phyloP scores from a whole-genome alignment of 2,329 filamentous ascomycete species.

The Sporothrix globosa region DNA sequence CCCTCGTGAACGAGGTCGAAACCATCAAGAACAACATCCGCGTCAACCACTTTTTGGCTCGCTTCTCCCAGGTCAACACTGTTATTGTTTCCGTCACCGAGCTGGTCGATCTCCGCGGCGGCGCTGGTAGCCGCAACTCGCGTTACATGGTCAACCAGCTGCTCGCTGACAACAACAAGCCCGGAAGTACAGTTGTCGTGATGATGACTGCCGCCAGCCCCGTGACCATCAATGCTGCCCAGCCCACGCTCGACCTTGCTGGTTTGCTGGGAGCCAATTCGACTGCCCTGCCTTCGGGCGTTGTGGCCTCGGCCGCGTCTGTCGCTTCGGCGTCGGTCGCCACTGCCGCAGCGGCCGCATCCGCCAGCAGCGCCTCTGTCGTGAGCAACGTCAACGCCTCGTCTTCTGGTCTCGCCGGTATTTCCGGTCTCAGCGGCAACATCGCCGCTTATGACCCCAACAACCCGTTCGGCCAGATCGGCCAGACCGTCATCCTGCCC shows the following conservation, averaged over 20 bases:
- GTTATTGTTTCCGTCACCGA: slow-evolving; percentile 47
- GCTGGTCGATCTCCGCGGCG: slow-evolving; percentile 44
- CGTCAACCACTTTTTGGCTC: slow-evolving; percentile 47
- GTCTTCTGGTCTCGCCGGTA: neutral
- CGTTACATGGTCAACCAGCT: slow-evolving; percentile 49
- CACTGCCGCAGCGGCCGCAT: slow-evolving; percentile 28
- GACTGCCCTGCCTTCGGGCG: slow-evolving; percentile 6
- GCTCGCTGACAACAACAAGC: slow-evolving; percentile 45
- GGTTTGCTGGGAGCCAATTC: slow-evolving; percentile 31
- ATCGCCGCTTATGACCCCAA: slow-evolving; percentile 40
- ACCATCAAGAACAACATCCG: slow-evolving; percentile 50
- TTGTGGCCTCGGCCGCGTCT: slow-evolving; percentile 18
- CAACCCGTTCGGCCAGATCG: slow-evolving; percentile 44
- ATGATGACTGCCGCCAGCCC: slow-evolving; percentile 46
- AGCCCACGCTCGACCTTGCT: slow-evolving; percentile 37
- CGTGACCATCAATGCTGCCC: slow-evolving; percentile 44
- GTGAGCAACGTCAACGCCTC: slow-evolving; percentile 26
- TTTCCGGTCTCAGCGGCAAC: slow-evolving; percentile 5
- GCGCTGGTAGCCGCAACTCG: slow-evolving; percentile 40
- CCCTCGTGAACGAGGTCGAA: slow-evolving; percentile 45
- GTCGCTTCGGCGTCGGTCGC: slow-evolving; percentile 34
- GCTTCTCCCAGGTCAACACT: slow-evolving; percentile 46
- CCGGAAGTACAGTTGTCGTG: slow-evolving; percentile 44
- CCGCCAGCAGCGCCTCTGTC: slow-evolving; percentile 36
- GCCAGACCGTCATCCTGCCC: slow-evolving; percentile 45